These are phyloP conservation scores for Aspergillus asperescens DNA, from an alignment of 495 filamentous ascomycete genomes.

Conservation along the genomic window DNA sequence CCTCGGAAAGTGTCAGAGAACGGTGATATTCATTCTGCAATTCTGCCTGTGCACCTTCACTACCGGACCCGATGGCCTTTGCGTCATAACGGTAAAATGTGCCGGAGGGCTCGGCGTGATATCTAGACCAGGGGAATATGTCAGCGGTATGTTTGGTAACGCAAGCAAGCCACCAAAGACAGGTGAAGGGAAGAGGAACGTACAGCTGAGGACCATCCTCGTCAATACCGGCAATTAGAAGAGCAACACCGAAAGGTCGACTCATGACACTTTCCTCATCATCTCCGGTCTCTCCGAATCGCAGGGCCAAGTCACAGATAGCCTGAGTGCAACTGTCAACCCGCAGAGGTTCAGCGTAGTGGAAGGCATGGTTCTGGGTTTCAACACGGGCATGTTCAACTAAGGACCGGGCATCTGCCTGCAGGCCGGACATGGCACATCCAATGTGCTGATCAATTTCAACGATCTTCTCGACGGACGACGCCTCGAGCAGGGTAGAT, in stretches of 20 bases:
- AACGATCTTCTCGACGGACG: slow-evolving; percentile 98
- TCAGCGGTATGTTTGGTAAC: neutral
- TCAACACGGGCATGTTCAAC: slow-evolving; percentile 98
- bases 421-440: slow-evolving; percentile 95
- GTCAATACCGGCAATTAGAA: slow-evolving; percentile 94
- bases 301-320: slow-evolving; percentile 92
- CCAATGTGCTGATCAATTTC: slow-evolving; percentile 98
- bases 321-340: slow-evolving; percentile 98
- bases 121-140: slow-evolving; percentile 43
- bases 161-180: neutral
- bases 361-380: slow-evolving; percentile 91
- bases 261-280: slow-evolving; percentile 99
- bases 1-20: slow-evolving; percentile 88
- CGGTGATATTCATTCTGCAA: slow-evolving; percentile 98
- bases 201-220: slow-evolving; percentile 93
- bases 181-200: slow-evolving; percentile 20
- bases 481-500: slow-evolving; percentile 91
- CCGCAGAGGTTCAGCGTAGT: slow-evolving; percentile 89
- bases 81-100: slow-evolving; percentile 99
- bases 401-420: slow-evolving; percentile 93
- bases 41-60: slow-evolving; percentile 94
- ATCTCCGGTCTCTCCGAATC: slow-evolving; percentile 95
- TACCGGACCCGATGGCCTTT: slow-evolving; percentile 95
- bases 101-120: slow-evolving; percentile 94
- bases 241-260: slow-evolving; percentile 90